phyloP scores from a whole-genome alignment of 495 filamentous ascomycete genomes.

The Aspergillus bertholletiae region DNA sequence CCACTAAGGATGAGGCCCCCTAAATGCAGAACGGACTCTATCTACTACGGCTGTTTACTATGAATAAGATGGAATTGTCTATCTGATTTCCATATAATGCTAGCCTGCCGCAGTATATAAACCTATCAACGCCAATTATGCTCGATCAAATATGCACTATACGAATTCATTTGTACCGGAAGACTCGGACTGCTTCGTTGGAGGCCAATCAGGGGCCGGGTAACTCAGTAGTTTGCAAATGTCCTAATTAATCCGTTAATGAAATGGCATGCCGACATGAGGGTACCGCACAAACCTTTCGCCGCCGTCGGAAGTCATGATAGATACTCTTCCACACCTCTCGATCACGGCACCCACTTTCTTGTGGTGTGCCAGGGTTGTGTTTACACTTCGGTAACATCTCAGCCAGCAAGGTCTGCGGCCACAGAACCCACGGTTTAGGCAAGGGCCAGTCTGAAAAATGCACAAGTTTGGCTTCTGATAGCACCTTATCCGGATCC shows the following conservation, averaged over 20 bases:
- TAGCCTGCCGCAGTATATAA: not conserved
- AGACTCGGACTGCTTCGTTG: not conserved
- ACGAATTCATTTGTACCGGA: not conserved
- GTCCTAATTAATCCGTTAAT: constrained; percentile 24
- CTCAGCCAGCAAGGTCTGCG: constrained; percentile 47
- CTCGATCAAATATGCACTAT: not conserved
- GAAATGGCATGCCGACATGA: not conserved
- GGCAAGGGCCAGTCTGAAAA: constrained; percentile 80
- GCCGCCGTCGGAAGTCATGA: constrained; percentile 58
- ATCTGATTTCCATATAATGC: not conserved
- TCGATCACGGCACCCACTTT: constrained; percentile 57
- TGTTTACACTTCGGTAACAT: constrained; percentile 60
- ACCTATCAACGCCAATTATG: constrained; percentile 1
- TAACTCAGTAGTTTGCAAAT: constrained; percentile 47
- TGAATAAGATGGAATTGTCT: not conserved
- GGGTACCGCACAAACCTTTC: constrained; percentile 46
- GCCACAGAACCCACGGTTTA: constrained; percentile 72
- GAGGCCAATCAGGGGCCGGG: constrained; percentile 42
- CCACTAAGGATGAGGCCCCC: not conserved
- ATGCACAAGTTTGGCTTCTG: constrained; percentile 73
- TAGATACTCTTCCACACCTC: constrained; percentile 71
- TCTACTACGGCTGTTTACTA: not conserved
- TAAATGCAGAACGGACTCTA: not conserved
- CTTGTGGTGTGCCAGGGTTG: constrained; percentile 36
- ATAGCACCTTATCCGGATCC: constrained; percentile 60